phyloP scores from a whole-genome alignment of 306 rosid genomes.

The Castanea mollissima region DNA sequence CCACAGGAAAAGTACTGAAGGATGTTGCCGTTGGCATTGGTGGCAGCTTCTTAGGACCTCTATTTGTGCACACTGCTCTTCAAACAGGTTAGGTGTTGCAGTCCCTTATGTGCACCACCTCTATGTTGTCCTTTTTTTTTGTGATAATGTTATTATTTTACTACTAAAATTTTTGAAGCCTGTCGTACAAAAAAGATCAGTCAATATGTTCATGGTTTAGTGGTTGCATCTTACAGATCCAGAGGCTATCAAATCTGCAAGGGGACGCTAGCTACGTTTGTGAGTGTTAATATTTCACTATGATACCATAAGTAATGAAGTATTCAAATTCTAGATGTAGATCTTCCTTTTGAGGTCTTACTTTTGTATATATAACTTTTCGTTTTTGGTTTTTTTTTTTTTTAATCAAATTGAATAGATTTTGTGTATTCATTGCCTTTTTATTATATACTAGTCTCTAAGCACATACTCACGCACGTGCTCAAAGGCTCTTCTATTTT shows the following conservation, averaged over 20 bases:
- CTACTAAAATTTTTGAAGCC: neutral
- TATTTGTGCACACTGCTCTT: slow-evolving; percentile 84
- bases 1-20: slow-evolving; percentile 73
- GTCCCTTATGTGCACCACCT: slow-evolving; percentile 3
- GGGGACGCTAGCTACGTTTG: slow-evolving; percentile 80
- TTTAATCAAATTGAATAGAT: too few relatives aligned
- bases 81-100: slow-evolving; percentile 65
- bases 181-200: neutral
- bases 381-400: neutral
- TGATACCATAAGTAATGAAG: slow-evolving; percentile 18
- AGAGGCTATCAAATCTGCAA: slow-evolving; percentile 60
- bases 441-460: too few relatives aligned
- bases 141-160: neutral
- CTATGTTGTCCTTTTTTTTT: neutral
- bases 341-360: slow-evolving; percentile 4
- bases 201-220: slow-evolving; percentile 22
- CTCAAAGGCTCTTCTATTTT: too few relatives aligned
- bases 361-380: neutral
- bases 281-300: slow-evolving; percentile 33
- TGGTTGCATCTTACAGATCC: slow-evolving; percentile 52
- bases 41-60: slow-evolving; percentile 89
- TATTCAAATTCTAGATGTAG: neutral
- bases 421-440: too few relatives aligned
- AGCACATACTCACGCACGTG: too few relatives aligned
- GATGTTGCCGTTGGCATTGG: slow-evolving; percentile 92